Percentiles rank a stretch among this genome's conserved stretches.
Evolutionary conservation across 441 rosid genomes (phyloP).

Genomic region (Corymbia calophylla): DNA sequence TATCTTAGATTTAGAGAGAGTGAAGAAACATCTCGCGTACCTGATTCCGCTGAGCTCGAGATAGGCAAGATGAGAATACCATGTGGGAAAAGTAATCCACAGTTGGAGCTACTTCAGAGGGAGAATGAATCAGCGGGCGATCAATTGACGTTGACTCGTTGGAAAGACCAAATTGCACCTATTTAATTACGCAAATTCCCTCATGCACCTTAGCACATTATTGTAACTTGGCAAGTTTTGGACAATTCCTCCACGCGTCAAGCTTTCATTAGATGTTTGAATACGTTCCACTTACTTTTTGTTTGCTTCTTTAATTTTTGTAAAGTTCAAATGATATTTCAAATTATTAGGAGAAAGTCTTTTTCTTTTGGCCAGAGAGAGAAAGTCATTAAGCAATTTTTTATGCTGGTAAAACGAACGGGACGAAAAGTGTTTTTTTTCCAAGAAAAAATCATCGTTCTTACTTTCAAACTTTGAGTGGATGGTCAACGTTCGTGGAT

Average conservation of each 20-base stretch:
- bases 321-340: not conserved
- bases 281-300: not conserved
- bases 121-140: not conserved
- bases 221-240: not conserved
- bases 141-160: not conserved
- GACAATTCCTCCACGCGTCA: not conserved
- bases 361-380: not conserved
- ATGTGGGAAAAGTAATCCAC: not conserved
- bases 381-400: not conserved
- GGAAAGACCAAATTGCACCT: not conserved
- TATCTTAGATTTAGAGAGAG: not conserved
- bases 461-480: fast-evolving
- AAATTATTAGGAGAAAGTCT: not conserved
- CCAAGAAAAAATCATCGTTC: not conserved
- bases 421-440: fast-evolving
- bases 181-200: not conserved
- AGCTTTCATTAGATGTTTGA: not conserved
- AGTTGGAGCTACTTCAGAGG: fast-evolving
- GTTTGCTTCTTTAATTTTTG: not conserved
- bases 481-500: not conserved
- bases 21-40: not conserved
- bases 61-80: not conserved
- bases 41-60: not conserved
- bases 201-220: not conserved
- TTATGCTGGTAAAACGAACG: not conserved